Percentiles rank a stretch among this genome's conserved stretches.
These are phyloP conservation scores for Ceratobasidium sp. DNA, from an alignment of 1,284 basidiomycete species.

Conservation along the genomic window DNA sequence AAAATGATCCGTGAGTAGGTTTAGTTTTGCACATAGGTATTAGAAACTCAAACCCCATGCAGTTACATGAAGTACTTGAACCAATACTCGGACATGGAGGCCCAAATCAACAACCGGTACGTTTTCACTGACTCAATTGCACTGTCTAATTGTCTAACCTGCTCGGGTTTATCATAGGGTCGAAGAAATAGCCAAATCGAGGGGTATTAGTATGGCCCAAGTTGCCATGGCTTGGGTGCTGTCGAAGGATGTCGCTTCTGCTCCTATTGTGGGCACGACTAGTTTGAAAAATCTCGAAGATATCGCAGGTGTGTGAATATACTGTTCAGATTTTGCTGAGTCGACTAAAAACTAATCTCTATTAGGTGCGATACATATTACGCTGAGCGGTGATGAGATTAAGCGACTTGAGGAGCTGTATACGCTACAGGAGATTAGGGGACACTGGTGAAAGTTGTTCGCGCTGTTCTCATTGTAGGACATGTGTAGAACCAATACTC, in stretches of 20 bases:
- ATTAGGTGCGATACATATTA: constrained; percentile 48
- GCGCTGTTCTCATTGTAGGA: too few relatives aligned
- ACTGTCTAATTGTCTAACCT: constrained; percentile 17
- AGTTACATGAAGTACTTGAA: neutral
- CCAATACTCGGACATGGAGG: neutral
- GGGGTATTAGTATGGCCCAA: constrained; percentile 43
- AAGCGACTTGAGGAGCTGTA: constrained; percentile 54
- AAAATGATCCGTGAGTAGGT: constrained; percentile 53
- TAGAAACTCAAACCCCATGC: neutral
- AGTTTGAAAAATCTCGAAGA: constrained; percentile 63
- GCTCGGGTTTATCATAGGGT: constrained; percentile 44
- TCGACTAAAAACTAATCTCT: neutral
- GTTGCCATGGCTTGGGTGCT: constrained; percentile 43
- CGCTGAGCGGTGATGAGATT: constrained; percentile 55
- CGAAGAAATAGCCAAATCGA: constrained; percentile 40
- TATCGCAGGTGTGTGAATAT: constrained; percentile 51
- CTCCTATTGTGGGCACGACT: constrained; percentile 66
- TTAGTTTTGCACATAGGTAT: too few relatives aligned
- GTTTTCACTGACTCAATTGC: neutral
- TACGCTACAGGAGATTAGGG: constrained; percentile 49
- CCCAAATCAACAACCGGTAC: constrained; percentile 26
- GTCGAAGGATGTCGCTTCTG: constrained; percentile 54
- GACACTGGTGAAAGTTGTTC: constrained; percentile 39
- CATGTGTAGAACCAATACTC: too few relatives aligned
- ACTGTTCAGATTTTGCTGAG: neutral